Conservation (phyloP, 345 rosid species). For the Linum lewisii region DNA sequence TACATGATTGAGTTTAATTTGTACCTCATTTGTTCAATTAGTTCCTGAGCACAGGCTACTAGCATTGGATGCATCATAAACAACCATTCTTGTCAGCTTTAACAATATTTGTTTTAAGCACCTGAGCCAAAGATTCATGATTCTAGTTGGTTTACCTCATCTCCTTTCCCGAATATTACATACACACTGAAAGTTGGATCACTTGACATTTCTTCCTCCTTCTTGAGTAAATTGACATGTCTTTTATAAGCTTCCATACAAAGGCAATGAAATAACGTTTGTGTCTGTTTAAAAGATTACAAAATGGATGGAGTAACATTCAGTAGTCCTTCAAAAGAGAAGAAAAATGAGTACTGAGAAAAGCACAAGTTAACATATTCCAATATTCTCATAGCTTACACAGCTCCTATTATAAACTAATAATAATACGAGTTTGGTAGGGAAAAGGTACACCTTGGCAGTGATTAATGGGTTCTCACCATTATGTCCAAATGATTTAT, state of each 20-base stretch:
- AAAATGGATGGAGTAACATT: too few relatives aligned
- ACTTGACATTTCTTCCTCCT: constrained; percentile 73
- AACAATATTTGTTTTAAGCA: background rate
- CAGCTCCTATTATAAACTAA: too few relatives aligned
- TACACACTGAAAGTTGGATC: constrained; percentile 74
- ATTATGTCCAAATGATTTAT: too few relatives aligned
- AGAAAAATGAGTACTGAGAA: too few relatives aligned
- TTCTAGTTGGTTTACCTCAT: constrained; percentile 44
- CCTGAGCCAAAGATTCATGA: background rate
- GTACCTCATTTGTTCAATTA: constrained; percentile 82
- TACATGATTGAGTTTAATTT: background rate
- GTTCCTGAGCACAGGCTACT: constrained; percentile 66
- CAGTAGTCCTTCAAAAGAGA: too few relatives aligned
- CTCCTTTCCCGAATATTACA: constrained; percentile 82
- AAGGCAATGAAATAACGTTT: background rate
- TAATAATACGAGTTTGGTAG: too few relatives aligned
- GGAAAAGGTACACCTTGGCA: too few relatives aligned
- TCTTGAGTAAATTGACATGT: constrained; percentile 26
- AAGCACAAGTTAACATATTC: too few relatives aligned
- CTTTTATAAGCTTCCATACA: background rate
- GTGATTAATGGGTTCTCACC: too few relatives aligned
- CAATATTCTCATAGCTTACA: too few relatives aligned
- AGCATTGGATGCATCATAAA: constrained; percentile 55
- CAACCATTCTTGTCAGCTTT: background rate
- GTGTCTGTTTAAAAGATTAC: background rate